Evolutionary conservation across 768 basidiomycete genomes (phyloP), one percentile per base, ranked within the genome.

Genomic region (Pulveroboletus frians): DNA sequence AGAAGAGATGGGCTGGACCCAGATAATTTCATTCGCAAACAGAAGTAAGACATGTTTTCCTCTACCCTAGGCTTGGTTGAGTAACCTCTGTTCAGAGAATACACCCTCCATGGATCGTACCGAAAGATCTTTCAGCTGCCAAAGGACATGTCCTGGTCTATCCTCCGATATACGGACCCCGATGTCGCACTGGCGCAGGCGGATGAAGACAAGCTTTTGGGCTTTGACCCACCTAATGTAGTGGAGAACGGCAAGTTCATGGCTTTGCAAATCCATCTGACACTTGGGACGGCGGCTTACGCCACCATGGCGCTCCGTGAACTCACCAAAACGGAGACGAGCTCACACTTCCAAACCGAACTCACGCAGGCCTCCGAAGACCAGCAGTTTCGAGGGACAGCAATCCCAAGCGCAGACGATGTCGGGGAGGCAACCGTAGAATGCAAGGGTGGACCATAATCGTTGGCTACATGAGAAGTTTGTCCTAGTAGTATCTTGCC

Each of bases 291-390:
- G 7, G 88, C 92, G 0, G 86, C 92, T 5, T 99, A 97, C 68
- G 96, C 96, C 2, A 99, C 96, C 2, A 99, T 99, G 96, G 95
- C 94, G 4, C 67, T 99, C 57, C 81, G 92, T 36, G 92, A 96
- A 70, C 81, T 96, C 38, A 92, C 93, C 13, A 98, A 95, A 72
- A 90, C 87, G 30, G 93, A 97, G 61, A 97, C 94, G 17, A 92
- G 91, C 64, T 85, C 92, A 35, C 92, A 92, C 60, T 85, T 83
- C 70, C 94, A 96, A 64, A 87, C 77, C n/a, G 72, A 73, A 55
- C 74, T 93, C 52, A 93, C 91, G 11, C 76, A 75, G 45, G 75
- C 78, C 29, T 83, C 88, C 18, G 89, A 88, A 64, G 91, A 93
- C 62, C 91, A 93, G 64, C 81, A 81, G 57, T 91, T 83, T 65